Evolutionary conservation across 2,329 filamentous ascomycete genomes (phyloP), one percentile per base, ranked within the genome.

Genomic region (Paracamarosporium sp.): DNA sequence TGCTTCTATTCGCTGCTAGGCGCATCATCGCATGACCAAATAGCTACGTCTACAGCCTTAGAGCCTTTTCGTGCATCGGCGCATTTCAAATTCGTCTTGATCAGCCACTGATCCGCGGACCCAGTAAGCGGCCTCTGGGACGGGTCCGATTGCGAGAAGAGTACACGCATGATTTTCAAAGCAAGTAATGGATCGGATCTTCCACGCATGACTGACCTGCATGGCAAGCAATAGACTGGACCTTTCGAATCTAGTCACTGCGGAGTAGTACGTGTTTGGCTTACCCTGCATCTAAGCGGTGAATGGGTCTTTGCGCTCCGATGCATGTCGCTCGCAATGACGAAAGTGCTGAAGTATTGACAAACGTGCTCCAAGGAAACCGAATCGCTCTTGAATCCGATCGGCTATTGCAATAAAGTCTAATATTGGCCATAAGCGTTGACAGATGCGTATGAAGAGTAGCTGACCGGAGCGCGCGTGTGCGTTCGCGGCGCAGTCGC

Each of bases 81-180:
- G 43, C 51, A 24, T 7, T 36, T 36, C 33, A 11, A 25, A 40
- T 40, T 9, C 41, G 17, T 55, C 20, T 17, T 48, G 28, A 35
- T 24, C 31, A 53, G 20, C 35, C 51, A 47, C 44, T 40, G n/a
- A n/a, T 36, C 44, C 52, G 44, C 28, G 20, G 52, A n/a, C n/a
- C n/a, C 43, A 12, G 44, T 44, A 31, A 11, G 22, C 1, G 33
- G 48, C 4, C 27, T n/a, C 11, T 24, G 27, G 31, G 27, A 40
- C 33, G 24, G 17, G 24, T 13, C 20, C 24, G 15, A n/a, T 15
- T 6, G 28, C 28, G 28, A 47, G 30, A 5, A 15, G 33, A 51
- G 27, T 46, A n/a, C 48, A 24, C 22, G 48, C 36, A 51, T 9
- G 27, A 27, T 31, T 2, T 40, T 22, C 8, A n/a, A n/a, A n/a